Percentiles rank a stretch among this genome's conserved stretches.
Evolutionary conservation across 2,329 filamentous ascomycete species (phyloP).

Genomic region (Geosmithia putterillii): DNA sequence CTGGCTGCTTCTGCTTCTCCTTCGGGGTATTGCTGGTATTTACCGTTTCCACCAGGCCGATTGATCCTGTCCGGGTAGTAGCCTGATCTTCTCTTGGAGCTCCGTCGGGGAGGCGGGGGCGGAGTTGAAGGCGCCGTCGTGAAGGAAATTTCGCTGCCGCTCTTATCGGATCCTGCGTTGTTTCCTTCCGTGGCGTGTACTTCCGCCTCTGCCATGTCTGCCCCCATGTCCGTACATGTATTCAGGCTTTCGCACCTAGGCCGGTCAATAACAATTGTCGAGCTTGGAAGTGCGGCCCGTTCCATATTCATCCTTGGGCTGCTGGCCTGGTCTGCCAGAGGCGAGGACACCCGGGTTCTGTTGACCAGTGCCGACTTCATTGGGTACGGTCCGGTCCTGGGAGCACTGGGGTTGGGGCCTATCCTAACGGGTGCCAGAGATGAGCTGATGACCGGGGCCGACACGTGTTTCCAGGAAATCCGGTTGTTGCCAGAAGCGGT

Average conservation of each 20-base stretch:
- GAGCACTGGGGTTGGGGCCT: not conserved
- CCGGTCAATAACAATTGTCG: not conserved
- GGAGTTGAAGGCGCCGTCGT: slow-evolving; percentile 9
- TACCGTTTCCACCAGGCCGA: not conserved
- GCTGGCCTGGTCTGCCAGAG: not conserved
- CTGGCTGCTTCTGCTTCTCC: too few relatives aligned
- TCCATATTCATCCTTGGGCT: not conserved
- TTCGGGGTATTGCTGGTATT: not conserved
- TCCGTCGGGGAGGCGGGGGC: slow-evolving; percentile 14
- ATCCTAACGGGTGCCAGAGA: not conserved
- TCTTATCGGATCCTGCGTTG: not conserved
- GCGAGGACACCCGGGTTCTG: not conserved
- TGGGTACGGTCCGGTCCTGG: not conserved
- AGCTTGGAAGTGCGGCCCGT: not conserved
- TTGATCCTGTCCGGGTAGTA: not conserved
- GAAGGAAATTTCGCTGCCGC: slow-evolving; percentile 1
- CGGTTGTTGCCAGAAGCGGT: not conserved
- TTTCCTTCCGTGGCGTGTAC: too few relatives aligned
- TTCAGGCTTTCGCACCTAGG: not conserved
- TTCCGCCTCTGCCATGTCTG: not conserved
- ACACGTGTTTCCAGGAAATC: not conserved
- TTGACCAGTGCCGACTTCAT: not conserved
- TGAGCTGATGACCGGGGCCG: not conserved
- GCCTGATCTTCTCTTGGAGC: slow-evolving; percentile 10
- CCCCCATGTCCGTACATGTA: not conserved